Evolutionary conservation across 2,329 filamentous ascomycete genomes (phyloP).

Genomic region (Pseudogymnoascus sp.): DNA sequence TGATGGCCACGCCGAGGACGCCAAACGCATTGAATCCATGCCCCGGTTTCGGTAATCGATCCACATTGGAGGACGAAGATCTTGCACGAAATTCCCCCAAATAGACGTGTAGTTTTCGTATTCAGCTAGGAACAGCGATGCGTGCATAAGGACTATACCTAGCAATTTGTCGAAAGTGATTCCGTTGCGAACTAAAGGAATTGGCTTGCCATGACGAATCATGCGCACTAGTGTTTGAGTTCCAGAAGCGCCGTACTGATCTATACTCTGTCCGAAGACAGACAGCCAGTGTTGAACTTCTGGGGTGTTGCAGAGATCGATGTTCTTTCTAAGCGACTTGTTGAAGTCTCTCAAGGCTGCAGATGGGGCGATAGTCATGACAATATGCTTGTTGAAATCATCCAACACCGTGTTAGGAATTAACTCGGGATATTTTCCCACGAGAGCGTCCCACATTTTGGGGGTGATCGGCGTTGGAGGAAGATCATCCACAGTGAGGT

Average conservation of each 20-base stretch:
- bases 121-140: slow-evolving; percentile 12
- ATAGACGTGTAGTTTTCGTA: slow-evolving; percentile 11
- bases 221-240: slow-evolving; percentile 8
- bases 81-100: slow-evolving; percentile 11
- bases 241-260: slow-evolving; percentile 5
- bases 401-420: slow-evolving; percentile 11
- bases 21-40: background rate
- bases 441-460: slow-evolving; percentile 10
- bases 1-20: slow-evolving; percentile 2
- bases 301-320: slow-evolving; percentile 11
- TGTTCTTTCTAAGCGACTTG: slow-evolving; percentile 11
- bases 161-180: slow-evolving; percentile 10
- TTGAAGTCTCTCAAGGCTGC: slow-evolving; percentile 12
- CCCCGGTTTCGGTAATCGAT: background rate
- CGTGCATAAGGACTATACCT: slow-evolving; percentile 9
- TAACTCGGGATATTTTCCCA: slow-evolving; percentile 10
- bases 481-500: slow-evolving; percentile 11
- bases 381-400: slow-evolving; percentile 13
- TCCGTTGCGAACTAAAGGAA: slow-evolving; percentile 5
- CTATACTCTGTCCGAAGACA: slow-evolving; percentile 6
- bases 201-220: slow-evolving; percentile 5
- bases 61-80: slow-evolving; percentile 10
- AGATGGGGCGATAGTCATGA: slow-evolving; percentile 14
- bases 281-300: slow-evolving; percentile 15
- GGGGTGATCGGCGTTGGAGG: slow-evolving; percentile 12